Conservation (phyloP, 73 alveolate species). For the Uronychia binucleata region DNA sequence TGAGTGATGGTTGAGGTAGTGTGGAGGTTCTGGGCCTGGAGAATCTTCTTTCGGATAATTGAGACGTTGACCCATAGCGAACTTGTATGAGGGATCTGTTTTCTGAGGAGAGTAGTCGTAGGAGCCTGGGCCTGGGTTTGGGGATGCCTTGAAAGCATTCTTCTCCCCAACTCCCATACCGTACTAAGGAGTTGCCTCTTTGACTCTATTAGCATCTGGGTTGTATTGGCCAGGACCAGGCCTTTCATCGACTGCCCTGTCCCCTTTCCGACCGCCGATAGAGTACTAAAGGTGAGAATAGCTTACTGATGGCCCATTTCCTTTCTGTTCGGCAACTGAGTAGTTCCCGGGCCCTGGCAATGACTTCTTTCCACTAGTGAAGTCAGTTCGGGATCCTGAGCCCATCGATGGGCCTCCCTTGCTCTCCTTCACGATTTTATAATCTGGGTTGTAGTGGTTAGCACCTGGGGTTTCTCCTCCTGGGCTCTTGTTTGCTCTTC, state of each 20-base stretch:
- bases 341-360: constrained; percentile 69
- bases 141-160: not conserved
- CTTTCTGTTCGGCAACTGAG: too few species aligned
- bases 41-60: not conserved
- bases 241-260: too few species aligned
- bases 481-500: not conserved
- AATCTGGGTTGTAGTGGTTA: not conserved
- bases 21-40: constrained; percentile 1
- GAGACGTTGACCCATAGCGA: not conserved
- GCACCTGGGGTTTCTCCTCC: constrained; percentile 12
- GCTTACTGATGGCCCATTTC: too few species aligned
- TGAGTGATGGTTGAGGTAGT: too few species aligned
- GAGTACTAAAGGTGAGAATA: too few species aligned
- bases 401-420: constrained; percentile 11
- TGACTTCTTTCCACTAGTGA: not conserved
- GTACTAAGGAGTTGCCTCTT: not conserved
- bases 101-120: constrained; percentile 4
- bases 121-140: constrained; percentile 11
- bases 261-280: too few species aligned
- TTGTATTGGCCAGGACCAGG: constrained; percentile 24
- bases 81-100: not conserved
- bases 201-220: not conserved
- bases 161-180: not conserved
- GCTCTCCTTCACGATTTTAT: not conserved
- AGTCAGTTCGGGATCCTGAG: not conserved